Base-by-base conservation (phyloP, 2,329 filamentous ascomycete species). In the Helminthosporium solani region DNA sequence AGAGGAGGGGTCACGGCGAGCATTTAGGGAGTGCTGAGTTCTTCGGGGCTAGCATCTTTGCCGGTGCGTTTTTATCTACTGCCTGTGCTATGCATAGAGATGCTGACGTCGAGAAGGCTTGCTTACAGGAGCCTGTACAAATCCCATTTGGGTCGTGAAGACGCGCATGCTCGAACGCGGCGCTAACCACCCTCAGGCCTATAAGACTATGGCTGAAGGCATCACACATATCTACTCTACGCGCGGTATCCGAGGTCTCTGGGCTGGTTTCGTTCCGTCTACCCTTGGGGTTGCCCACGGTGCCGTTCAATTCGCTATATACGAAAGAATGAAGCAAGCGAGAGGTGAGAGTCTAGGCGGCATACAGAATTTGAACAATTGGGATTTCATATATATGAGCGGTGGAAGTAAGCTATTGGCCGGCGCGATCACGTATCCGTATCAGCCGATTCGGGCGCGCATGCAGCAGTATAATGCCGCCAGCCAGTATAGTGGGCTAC, bases 81-180 rank as follows among this genome's bases (percentile, higher is more conserved):
- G 14, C 14, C 2, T 15, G 30, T 7, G 11, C 9, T 2, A 20
- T 30, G 7, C 16, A 11, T 28, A 21, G 15, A 27, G 4, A 23
- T 39, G 16, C 40, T 53, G 15, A 48, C 40, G 54, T 63, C 25
- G n/a, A 15, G 23, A 20, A 66, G 91, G 92, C 23, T 76, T 86
- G 15, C 70, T 88, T 33, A 95, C 90, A 1, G 87, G 91, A 34
- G 73, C 88, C 23, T 78, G 92, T 55, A 97, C 94, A 23, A 97
- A 97, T 67, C 94, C 94, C 2, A 85, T 99, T 60, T 99, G 94
- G 94, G 94, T 99, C 2, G 84, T 99, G 68, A 97, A 97, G 76
- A 97, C 92, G 7, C 87, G 94, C 53, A 97, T 99, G 90, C 78
- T 97, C 19, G 90, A 90, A 23, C 91, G 88, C 3, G 88, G 94